phyloP scores from a whole-genome alignment of 139 green algal species.

The Asterochloris sp. region DNA sequence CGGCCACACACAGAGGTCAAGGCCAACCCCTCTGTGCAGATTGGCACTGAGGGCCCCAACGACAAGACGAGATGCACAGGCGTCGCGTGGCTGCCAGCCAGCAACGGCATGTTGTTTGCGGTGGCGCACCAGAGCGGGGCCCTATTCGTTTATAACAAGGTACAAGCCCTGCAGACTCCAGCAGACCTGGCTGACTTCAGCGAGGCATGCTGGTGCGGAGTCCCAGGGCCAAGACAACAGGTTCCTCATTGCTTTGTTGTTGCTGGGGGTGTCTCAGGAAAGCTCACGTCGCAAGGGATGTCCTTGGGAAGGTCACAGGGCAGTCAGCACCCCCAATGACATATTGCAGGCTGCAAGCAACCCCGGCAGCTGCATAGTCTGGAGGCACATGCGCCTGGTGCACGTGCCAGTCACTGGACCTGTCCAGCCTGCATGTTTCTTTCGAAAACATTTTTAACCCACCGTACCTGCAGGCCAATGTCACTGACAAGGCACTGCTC shows the following conservation, averaged over 20 bases:
- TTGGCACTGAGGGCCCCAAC: conserved; percentile 42
- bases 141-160: conserved; percentile 72
- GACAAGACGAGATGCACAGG: conserved; percentile 35
- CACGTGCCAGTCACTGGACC: neutral
- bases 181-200: neutral
- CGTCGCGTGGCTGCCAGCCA: conserved; percentile 57
- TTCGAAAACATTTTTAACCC: neutral
- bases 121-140: conserved; percentile 51
- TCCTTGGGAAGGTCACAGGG: neutral
- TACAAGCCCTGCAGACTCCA: neutral
- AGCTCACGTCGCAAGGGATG: neutral
- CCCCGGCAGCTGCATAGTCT: too few relatives aligned
- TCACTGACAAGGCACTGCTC: conserved; percentile 40
- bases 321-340: neutral
- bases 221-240: neutral
- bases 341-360: too few relatives aligned
- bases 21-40: conserved; percentile 25
- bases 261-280: neutral
- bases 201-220: neutral
- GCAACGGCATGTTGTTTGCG: conserved; percentile 43
- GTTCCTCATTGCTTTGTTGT: neutral
- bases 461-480: neutral
- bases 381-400: too few relatives aligned
- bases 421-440: neutral
- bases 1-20: conserved; percentile 20